Evolutionary conservation across 78 protist species (phyloP).

Genomic region (Dictyostelium brefeldianum): DNA sequence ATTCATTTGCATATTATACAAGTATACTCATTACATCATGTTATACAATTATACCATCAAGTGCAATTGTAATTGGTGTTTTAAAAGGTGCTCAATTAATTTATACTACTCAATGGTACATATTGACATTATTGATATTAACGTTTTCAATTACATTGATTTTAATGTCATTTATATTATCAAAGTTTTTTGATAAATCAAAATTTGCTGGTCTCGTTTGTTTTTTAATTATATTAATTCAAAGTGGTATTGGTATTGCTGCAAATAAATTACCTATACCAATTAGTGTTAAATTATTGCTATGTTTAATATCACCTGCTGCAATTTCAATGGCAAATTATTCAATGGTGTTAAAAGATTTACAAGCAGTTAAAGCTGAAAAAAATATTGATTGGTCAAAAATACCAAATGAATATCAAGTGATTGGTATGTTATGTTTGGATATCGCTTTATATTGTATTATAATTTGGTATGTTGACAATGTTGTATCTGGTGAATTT

Average conservation of each 20-base stretch:
- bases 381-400: neutral
- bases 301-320: conserved; percentile 25
- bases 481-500: conserved; percentile 35
- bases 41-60: conserved; percentile 19
- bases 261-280: neutral
- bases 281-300: neutral
- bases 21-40: neutral
- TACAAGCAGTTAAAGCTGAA: neutral
- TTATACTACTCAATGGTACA: conserved; percentile 3
- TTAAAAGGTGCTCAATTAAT: neutral
- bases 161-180: conserved; percentile 21
- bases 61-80: neutral
- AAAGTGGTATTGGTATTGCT: neutral
- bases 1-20: conserved; percentile 16
- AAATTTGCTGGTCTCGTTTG: conserved; percentile 49
- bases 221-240: conserved; percentile 11
- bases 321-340: conserved; percentile 7
- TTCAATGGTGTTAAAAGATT: conserved; percentile 14
- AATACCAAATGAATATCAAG: neutral
- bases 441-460: conserved; percentile 25
- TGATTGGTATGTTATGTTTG: conserved; percentile 32
- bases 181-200: conserved; percentile 43
- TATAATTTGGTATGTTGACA: conserved; percentile 25
- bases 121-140: neutral
- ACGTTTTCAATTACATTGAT: neutral